phyloP scores from a whole-genome alignment of 2,329 filamentous ascomycete species.

The Colletotrichum magnum region DNA sequence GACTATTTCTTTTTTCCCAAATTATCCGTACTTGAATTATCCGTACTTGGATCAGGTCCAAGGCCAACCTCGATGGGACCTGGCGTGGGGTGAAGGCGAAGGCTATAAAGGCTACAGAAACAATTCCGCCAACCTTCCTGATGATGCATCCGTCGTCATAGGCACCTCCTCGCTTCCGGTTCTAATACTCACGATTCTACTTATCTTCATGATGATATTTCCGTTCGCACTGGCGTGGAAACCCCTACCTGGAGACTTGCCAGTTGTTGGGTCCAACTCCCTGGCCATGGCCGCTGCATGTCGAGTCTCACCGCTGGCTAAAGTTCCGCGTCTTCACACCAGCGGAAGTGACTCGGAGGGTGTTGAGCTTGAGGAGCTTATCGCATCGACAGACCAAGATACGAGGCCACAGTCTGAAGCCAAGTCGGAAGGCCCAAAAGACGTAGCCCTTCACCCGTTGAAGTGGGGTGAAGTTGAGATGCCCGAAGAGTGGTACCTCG shows the following conservation, averaged over 20 bases:
- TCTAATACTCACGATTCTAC: neutral
- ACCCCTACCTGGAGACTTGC: neutral
- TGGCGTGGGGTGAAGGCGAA: too few relatives aligned
- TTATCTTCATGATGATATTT: neutral
- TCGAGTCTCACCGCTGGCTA: neutral
- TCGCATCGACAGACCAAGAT: neutral
- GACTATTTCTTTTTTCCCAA: too few relatives aligned
- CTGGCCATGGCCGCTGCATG: slow-evolving; percentile 1
- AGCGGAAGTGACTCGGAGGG: neutral
- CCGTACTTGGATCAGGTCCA: too few relatives aligned
- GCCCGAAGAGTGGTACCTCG: neutral
- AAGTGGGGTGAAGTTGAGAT: neutral
- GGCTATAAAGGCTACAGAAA: neutral
- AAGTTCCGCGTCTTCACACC: neutral
- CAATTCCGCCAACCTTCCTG: neutral
- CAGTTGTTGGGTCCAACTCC: neutral
- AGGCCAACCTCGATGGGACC: too few relatives aligned
- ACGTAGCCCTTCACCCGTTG: neutral
- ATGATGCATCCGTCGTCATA: neutral
- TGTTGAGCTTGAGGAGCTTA: slow-evolving; percentile 1
- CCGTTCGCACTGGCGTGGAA: neutral
- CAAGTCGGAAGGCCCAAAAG: too few relatives aligned
- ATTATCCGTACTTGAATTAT: too few relatives aligned
- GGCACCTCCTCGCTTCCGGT: neutral
- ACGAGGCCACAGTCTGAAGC: neutral